Evolutionary conservation across 2,329 filamentous ascomycete genomes (phyloP).

Genomic region (Pestalotiopsis fici): DNA sequence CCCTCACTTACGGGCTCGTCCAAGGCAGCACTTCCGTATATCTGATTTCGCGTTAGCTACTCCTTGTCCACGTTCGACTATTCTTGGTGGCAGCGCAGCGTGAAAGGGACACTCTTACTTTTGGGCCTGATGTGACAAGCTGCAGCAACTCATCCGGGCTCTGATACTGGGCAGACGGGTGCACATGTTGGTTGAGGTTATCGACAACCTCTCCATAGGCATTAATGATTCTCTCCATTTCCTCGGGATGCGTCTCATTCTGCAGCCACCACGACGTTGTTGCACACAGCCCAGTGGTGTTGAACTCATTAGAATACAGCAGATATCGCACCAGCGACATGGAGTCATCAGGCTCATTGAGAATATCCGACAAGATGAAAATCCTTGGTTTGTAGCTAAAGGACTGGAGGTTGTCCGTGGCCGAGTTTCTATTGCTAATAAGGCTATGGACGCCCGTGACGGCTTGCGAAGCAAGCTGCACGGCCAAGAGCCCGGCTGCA

Average conservation of each 20-base stretch:
- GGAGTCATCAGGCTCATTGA: constrained; percentile 37
- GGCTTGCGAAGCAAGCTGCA: neutral
- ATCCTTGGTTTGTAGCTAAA: constrained; percentile 22
- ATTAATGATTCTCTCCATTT: constrained; percentile 35
- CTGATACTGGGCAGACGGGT: constrained; percentile 37
- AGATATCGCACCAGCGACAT: constrained; percentile 35
- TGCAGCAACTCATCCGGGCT: constrained; percentile 26
- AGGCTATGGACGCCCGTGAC: neutral
- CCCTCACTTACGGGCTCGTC: constrained; percentile 36
- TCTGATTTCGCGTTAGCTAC: neutral
- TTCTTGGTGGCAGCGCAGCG: neutral
- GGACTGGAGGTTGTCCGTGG: neutral
- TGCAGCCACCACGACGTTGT: constrained; percentile 38
- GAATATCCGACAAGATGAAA: constrained; percentile 36
- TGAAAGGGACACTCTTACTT: constrained; percentile 20
- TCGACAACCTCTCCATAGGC: constrained; percentile 35
- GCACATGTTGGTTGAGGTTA: constrained; percentile 43
- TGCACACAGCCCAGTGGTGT: constrained; percentile 34
- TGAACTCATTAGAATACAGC: constrained; percentile 37
- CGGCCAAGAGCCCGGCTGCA: neutral
- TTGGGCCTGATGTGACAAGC: constrained; percentile 30
- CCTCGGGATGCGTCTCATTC: constrained; percentile 28
- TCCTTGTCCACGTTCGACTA: neutral
- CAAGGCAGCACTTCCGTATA: constrained; percentile 19
- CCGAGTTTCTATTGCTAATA: neutral